phyloP scores from a whole-genome alignment of 345 rosid species.

The Jatropha curcas region DNA sequence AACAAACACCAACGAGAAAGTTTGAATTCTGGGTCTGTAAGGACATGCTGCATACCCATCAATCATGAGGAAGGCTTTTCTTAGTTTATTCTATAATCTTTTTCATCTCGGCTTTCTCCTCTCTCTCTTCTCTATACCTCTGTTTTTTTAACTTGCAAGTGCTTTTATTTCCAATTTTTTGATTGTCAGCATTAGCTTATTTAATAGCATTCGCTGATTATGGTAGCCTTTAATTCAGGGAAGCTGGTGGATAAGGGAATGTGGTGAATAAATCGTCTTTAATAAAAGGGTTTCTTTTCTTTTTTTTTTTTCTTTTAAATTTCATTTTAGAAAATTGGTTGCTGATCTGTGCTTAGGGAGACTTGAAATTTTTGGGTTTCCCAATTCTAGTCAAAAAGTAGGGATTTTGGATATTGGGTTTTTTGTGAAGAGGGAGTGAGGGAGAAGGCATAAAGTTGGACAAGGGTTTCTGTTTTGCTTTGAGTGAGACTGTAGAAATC shows the following conservation, averaged over 20 bases:
- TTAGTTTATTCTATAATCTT: background rate
- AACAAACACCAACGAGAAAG: slow-evolving; percentile 55
- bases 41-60: slow-evolving; percentile 19
- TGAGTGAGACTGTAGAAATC: slow-evolving; percentile 26
- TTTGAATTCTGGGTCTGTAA: slow-evolving; percentile 34
- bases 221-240: slow-evolving; percentile 19
- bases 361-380: slow-evolving; percentile 27
- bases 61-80: slow-evolving; percentile 2
- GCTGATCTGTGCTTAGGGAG: slow-evolving; percentile 24
- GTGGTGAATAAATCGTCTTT: slow-evolving; percentile 16
- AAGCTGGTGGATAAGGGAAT: slow-evolving; percentile 5
- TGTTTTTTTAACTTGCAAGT: slow-evolving; percentile 22
- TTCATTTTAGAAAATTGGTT: slow-evolving; percentile 8
- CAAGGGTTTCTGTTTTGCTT: slow-evolving; percentile 21
- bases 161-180: slow-evolving; percentile 17
- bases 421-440: slow-evolving; percentile 10
- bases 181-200: slow-evolving; percentile 24
- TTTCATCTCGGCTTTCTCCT: slow-evolving; percentile 14
- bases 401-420: slow-evolving; percentile 25
- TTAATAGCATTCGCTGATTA: slow-evolving; percentile 22
- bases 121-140: slow-evolving; percentile 7
- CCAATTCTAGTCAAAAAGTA: slow-evolving; percentile 24
- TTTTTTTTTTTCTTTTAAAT: background rate
- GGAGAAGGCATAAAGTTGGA: slow-evolving; percentile 19
- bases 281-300: slow-evolving; percentile 12